Conservation (phyloP, 2,329 filamentous ascomycete genomes). For the Stromatinia cepivora region DNA sequence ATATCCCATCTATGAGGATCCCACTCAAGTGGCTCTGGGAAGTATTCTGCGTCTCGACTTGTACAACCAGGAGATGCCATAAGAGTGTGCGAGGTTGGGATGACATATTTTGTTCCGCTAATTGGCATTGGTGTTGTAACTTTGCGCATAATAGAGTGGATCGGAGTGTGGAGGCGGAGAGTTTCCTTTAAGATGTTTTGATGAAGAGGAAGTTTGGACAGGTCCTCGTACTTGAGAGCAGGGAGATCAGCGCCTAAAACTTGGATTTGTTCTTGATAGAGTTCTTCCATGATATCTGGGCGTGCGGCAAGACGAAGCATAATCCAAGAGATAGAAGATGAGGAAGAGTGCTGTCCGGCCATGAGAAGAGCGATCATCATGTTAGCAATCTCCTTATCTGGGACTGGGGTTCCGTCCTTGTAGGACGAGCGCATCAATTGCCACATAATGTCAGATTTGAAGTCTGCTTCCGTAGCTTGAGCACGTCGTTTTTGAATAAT, state of each 20-base stretch:
- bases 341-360: slow-evolving; percentile 88
- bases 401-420: slow-evolving; percentile 77
- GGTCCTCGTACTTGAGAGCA: slow-evolving; percentile 72
- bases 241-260: slow-evolving; percentile 74
- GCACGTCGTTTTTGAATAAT: slow-evolving; percentile 70
- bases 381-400: slow-evolving; percentile 82
- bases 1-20: slow-evolving; percentile 89
- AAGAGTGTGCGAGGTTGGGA: slow-evolving; percentile 78
- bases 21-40: slow-evolving; percentile 81
- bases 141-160: slow-evolving; percentile 91
- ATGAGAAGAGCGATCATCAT: slow-evolving; percentile 95
- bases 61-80: slow-evolving; percentile 84
- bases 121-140: slow-evolving; percentile 87
- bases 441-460: slow-evolving; percentile 78
- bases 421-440: slow-evolving; percentile 83
- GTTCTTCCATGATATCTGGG: slow-evolving; percentile 75
- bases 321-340: slow-evolving; percentile 82
- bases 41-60: slow-evolving; percentile 69
- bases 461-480: slow-evolving; percentile 53
- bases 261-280: slow-evolving; percentile 78
- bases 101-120: slow-evolving; percentile 76
- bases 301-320: slow-evolving; percentile 76
- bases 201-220: slow-evolving; percentile 78
- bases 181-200: slow-evolving; percentile 88
- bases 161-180: slow-evolving; percentile 84